phyloP scores from a whole-genome alignment of 768 basidiomycete genomes.

The Rhodotorula babjevae region DNA sequence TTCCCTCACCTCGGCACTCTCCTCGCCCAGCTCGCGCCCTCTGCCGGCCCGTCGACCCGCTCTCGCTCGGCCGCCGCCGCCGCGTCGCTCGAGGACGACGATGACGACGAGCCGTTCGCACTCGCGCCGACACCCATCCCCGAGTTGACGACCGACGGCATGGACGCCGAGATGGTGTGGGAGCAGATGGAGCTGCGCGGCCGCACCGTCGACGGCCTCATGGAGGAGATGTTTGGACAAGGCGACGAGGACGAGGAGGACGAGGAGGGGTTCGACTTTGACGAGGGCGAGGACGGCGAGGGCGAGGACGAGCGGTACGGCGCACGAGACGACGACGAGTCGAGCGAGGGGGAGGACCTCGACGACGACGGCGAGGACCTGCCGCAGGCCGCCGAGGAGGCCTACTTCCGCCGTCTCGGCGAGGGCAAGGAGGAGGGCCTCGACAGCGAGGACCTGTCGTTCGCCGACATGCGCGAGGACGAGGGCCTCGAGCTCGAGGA shows the following conservation, averaged over 20 bases:
- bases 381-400: constrained; percentile 6
- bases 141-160: constrained; percentile 56
- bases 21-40: constrained; percentile 63
- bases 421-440: constrained; percentile 33
- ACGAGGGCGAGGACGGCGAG: constrained; percentile 40
- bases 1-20: constrained; percentile 62
- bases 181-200: constrained; percentile 81
- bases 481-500: constrained; percentile 28
- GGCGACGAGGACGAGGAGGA: constrained; percentile 43
- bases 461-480: constrained; percentile 8
- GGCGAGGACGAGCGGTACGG: constrained; percentile 1
- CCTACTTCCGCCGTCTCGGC: constrained; percentile 14
- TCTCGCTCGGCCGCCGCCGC: constrained; percentile 43
- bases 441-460: constrained; percentile 12
- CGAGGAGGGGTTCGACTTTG: constrained; percentile 38
- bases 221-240: constrained; percentile 45
- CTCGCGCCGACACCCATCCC: constrained; percentile 63
- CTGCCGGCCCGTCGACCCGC: constrained; percentile 58
- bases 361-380: constrained; percentile 11
- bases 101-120: constrained; percentile 36
- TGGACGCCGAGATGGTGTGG: constrained; percentile 88
- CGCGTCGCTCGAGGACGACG: constrained; percentile 48
- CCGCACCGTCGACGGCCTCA: constrained; percentile 54
- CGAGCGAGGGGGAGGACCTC: constrained; percentile 39
- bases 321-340: constrained; percentile 38